These are phyloP conservation scores for Murraya paniculata DNA, from an alignment of 345 rosid species.

Conservation along the genomic window DNA sequence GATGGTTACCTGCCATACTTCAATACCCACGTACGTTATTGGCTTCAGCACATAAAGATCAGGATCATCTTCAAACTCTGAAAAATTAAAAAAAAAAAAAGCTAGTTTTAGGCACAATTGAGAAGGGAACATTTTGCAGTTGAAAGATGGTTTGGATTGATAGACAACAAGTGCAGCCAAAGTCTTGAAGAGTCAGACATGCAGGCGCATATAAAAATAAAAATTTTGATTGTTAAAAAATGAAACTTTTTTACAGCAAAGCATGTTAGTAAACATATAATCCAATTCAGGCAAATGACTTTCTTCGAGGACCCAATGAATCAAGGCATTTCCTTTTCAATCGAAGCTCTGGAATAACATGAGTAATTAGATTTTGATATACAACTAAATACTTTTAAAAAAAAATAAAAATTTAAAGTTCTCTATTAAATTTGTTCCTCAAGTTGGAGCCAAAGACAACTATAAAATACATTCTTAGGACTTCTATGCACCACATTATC, in stretches of 20 bases:
- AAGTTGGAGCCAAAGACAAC: not conserved
- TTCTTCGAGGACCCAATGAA: not conserved
- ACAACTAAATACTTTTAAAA: not conserved
- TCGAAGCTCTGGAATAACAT: not conserved
- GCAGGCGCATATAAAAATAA: not conserved
- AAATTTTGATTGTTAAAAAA: not conserved
- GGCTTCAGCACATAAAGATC: slow-evolving; percentile 50
- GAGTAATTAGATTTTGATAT: not conserved
- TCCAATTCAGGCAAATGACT: not conserved
- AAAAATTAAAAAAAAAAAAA: not conserved
- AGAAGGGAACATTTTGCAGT: not conserved
- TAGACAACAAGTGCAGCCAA: not conserved
- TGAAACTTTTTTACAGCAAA: no score
- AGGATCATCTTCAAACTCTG: slow-evolving; percentile 56
- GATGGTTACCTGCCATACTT: slow-evolving; percentile 46
- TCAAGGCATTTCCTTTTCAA: not conserved
- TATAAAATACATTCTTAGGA: not conserved
- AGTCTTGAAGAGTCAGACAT: not conserved
- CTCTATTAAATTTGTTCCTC: not conserved
- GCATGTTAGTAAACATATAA: not conserved
- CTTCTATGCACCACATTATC: not conserved
- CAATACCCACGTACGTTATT: slow-evolving; percentile 43
- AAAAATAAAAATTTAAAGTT: not conserved
- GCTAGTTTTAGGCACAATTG: not conserved
- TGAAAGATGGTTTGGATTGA: not conserved